Evolutionary conservation across 2,329 filamentous ascomycete species (phyloP).

Genomic region (Xylaria sp.): DNA sequence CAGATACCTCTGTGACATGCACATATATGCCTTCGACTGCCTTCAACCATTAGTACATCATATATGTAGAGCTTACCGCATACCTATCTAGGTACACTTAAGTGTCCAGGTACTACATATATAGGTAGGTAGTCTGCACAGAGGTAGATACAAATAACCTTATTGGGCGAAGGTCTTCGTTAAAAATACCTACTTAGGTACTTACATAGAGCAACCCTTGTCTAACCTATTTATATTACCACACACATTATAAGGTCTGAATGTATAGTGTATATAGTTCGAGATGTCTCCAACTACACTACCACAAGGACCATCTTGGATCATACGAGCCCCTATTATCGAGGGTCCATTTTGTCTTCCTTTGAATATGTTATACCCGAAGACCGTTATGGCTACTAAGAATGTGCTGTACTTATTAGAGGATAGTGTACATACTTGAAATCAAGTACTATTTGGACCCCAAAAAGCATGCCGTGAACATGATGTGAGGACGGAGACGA

Average conservation of each 20-base stretch:
- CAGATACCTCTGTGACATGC: background rate
- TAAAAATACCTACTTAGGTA: slow-evolving; percentile 11
- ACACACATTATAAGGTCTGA: slow-evolving; percentile 18
- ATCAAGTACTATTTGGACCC: background rate
- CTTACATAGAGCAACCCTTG: slow-evolving; percentile 19
- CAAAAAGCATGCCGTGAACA: background rate
- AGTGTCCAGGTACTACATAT: too few species aligned
- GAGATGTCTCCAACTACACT: slow-evolving; percentile 29
- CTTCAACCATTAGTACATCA: background rate
- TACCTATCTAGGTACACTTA: background rate
- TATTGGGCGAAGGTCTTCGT: background rate
- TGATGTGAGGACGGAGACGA: background rate
- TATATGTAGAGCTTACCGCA: background rate
- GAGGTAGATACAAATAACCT: background rate
- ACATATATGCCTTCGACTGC: background rate
- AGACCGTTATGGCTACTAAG: background rate
- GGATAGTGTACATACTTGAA: background rate
- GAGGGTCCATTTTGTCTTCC: slow-evolving; percentile 11
- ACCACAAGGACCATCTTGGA: slow-evolving; percentile 14
- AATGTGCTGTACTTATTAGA: background rate
- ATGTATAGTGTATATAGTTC: slow-evolving; percentile 21
- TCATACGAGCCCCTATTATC: slow-evolving; percentile 31
- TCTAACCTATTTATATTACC: slow-evolving; percentile 24
- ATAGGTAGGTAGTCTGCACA: background rate
- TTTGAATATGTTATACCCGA: slow-evolving; percentile 20